Percentiles rank a stretch among this genome's conserved stretches.
Evolutionary conservation across 306 rosid species (phyloP).

Genomic region (Trifolium dubium): DNA sequence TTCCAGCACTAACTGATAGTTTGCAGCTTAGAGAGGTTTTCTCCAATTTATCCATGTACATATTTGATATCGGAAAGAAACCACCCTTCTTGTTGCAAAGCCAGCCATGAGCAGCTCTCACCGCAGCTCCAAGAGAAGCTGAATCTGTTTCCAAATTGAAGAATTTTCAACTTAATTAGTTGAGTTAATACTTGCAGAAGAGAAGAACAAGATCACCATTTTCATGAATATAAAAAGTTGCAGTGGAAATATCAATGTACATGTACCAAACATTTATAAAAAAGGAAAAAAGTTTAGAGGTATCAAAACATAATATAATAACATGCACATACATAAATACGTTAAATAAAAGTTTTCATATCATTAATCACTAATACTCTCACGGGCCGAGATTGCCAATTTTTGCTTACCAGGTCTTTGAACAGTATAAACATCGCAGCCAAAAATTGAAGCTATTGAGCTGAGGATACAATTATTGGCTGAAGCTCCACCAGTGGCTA

Average conservation of each 20-base stretch:
- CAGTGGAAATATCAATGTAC: not conserved
- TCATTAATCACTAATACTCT: slow-evolving; percentile 2
- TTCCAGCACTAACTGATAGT: slow-evolving; percentile 68
- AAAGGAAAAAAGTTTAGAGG: not conserved
- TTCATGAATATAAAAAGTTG: not conserved
- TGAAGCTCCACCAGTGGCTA: slow-evolving; percentile 99
- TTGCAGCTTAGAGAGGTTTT: slow-evolving; percentile 74
- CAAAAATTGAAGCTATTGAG: slow-evolving; percentile 80
- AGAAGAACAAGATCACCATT: not conserved
- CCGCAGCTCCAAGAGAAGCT: slow-evolving; percentile 94
- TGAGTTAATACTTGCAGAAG: not conserved
- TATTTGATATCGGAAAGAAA: slow-evolving; percentile 64
- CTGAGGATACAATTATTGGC: slow-evolving; percentile 73
- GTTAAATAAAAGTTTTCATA: not conserved
- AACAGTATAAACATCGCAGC: slow-evolving; percentile 90
- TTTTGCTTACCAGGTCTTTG: slow-evolving; percentile 77
- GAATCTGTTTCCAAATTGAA: slow-evolving; percentile 67
- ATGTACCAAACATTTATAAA: too few relatives aligned
- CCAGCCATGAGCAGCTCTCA: slow-evolving; percentile 99
- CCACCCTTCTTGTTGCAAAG: slow-evolving; percentile 69
- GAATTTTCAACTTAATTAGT: slow-evolving; percentile 20
- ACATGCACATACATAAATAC: not conserved
- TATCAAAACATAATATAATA: not conserved
- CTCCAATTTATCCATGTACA: slow-evolving; percentile 72
- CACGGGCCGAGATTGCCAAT: not conserved